phyloP scores from a whole-genome alignment of 2,329 filamentous ascomycete genomes.

The Ustulina deusta region DNA sequence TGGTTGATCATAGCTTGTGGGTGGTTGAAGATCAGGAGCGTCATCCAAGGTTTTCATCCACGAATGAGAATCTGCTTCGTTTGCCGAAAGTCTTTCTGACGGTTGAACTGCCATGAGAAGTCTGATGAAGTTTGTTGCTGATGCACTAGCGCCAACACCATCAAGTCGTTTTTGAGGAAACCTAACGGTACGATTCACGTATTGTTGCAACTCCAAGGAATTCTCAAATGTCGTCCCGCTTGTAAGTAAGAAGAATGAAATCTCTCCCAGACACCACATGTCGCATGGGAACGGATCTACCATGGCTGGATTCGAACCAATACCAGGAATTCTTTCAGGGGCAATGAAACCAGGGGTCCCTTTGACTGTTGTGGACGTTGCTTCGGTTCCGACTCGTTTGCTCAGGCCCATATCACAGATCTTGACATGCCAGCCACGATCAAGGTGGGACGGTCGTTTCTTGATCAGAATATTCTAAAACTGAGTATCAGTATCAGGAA shows the following conservation, averaged over 20 bases:
- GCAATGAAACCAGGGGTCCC: conserved; percentile 11
- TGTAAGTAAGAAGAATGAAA: conserved; percentile 11
- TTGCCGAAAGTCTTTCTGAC: not conserved
- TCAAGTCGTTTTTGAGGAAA: not conserved
- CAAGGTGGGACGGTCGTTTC: not conserved
- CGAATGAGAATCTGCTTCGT: not conserved
- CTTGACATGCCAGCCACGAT: conserved; percentile 13
- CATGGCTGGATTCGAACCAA: not conserved
- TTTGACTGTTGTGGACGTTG: not conserved
- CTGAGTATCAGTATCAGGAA: not conserved
- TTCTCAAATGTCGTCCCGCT: not conserved
- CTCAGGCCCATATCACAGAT: conserved; percentile 19
- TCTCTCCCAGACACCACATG: conserved; percentile 26
- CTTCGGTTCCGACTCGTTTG: not conserved
- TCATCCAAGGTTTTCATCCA: no score
- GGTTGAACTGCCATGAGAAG: not conserved
- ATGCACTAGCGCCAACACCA: not conserved
- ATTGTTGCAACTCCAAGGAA: not conserved
- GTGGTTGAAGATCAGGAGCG: no score
- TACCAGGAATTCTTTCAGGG: conserved; percentile 10
- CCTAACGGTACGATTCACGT: not conserved
- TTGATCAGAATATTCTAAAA: not conserved
- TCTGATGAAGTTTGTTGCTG: not conserved
- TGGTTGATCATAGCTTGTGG: no score
- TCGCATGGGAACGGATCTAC: conserved; percentile 10